These are phyloP conservation scores for Linum tenue DNA, from an alignment of 345 rosid species.

Conservation along the genomic window DNA sequence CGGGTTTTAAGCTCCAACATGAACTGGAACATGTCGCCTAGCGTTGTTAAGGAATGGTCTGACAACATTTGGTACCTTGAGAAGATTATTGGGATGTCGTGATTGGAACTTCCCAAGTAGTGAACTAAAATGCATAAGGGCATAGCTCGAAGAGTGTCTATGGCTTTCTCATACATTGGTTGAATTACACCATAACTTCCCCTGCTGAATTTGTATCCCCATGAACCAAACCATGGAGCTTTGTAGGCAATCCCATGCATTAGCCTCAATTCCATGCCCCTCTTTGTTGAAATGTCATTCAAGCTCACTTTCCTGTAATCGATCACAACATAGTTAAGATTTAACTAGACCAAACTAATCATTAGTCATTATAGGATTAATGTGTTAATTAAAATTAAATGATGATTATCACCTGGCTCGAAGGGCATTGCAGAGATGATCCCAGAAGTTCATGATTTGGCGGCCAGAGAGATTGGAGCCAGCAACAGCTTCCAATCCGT, in stretches of 20 bases:
- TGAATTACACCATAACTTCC: slow-evolving; percentile 69
- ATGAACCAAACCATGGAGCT: slow-evolving; percentile 69
- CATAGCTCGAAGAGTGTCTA: slow-evolving; percentile 53
- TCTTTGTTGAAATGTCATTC: slow-evolving; percentile 53
- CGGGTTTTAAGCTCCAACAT: slow-evolving; percentile 55
- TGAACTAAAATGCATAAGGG: slow-evolving; percentile 49
- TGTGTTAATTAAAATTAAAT: too few species aligned
- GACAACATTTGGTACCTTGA: slow-evolving; percentile 69
- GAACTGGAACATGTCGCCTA: slow-evolving; percentile 61
- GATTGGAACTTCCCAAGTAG: slow-evolving; percentile 31
- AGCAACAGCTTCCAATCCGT: slow-evolving; percentile 51
- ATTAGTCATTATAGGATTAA: too few species aligned
- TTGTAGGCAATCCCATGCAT: slow-evolving; percentile 63
- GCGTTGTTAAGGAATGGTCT: slow-evolving; percentile 41
- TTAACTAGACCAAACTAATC: too few species aligned
- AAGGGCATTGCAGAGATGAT: slow-evolving; percentile 66
- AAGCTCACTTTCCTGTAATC: slow-evolving; percentile 69
- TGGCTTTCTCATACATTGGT: slow-evolving; percentile 59
- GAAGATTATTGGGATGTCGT: slow-evolving; percentile 44
- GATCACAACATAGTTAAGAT: neutral
- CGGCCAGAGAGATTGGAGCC: slow-evolving; percentile 51
- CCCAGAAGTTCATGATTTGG: slow-evolving; percentile 83
- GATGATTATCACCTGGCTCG: slow-evolving; percentile 55
- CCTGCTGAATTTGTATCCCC: slow-evolving; percentile 75
- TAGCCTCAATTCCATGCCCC: slow-evolving; percentile 73